Percentiles rank a stretch among this genome's conserved stretches.
These are phyloP conservation scores for Gomphus sp. DNA, from an alignment of 1,284 basidiomycete species.

Conservation along the genomic window DNA sequence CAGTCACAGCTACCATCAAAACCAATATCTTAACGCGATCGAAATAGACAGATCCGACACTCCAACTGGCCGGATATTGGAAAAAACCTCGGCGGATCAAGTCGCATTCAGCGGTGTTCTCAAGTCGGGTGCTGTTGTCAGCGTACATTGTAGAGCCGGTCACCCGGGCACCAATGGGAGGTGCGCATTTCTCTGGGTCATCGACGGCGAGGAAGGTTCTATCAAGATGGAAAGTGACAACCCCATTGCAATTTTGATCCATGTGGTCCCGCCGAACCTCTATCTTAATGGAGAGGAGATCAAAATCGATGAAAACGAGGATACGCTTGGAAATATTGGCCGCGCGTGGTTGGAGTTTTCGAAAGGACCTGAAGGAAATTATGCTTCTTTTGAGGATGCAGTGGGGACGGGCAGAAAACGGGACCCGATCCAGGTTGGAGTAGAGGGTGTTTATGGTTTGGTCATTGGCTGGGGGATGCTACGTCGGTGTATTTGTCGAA, in stretches of 20 bases:
- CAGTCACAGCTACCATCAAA: too few relatives aligned
- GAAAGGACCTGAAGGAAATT: slow-evolving; percentile 16
- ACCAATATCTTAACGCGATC: too few relatives aligned
- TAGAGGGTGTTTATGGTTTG: too few relatives aligned
- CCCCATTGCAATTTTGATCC: slow-evolving; percentile 13
- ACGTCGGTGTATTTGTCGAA: too few relatives aligned
- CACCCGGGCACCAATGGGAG: slow-evolving; percentile 9
- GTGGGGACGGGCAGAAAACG: too few relatives aligned
- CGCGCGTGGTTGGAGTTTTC: slow-evolving; percentile 22
- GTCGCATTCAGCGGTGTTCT: slow-evolving; percentile 21
- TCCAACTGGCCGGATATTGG: too few relatives aligned
- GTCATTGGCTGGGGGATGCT: too few relatives aligned
- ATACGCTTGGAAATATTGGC: slow-evolving; percentile 8
- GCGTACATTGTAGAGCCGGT: slow-evolving; percentile 21
- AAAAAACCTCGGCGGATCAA: slow-evolving; percentile 18
- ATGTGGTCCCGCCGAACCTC: background rate
- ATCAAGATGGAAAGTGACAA: slow-evolving; percentile 21
- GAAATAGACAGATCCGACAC: too few relatives aligned
- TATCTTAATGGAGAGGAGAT: too few relatives aligned
- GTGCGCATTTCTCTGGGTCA: slow-evolving; percentile 23
- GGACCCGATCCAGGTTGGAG: too few relatives aligned
- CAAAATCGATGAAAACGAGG: slow-evolving; percentile 7
- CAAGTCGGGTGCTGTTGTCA: slow-evolving; percentile 21
- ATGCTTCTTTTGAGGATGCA: slow-evolving; percentile 27
- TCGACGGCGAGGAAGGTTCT: slow-evolving; percentile 28